These are phyloP conservation scores for Podospora comata DNA, from an alignment of 495 filamentous ascomycete species.

Conservation along the genomic window DNA sequence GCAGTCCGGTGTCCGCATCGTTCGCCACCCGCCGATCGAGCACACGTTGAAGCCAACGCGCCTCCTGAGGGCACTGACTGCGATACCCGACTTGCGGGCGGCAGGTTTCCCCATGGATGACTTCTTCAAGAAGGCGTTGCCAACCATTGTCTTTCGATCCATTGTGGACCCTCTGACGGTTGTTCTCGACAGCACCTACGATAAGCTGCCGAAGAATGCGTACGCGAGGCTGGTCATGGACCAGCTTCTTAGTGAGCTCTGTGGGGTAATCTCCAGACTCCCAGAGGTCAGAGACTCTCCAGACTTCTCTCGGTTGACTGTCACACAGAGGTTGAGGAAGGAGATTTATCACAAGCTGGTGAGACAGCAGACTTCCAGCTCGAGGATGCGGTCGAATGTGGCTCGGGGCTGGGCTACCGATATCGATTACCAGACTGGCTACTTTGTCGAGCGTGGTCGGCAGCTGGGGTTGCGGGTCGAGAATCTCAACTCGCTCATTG, in stretches of 20 bases:
- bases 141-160: slow-evolving; percentile 69
- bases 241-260: slow-evolving; percentile 55
- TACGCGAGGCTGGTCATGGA: slow-evolving; percentile 62
- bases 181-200: slow-evolving; percentile 68
- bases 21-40: slow-evolving; percentile 25
- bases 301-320: slow-evolving; percentile 56
- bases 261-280: slow-evolving; percentile 36
- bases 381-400: slow-evolving; percentile 63
- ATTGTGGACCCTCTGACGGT: slow-evolving; percentile 77
- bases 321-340: slow-evolving; percentile 49
- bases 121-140: slow-evolving; percentile 53
- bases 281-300: slow-evolving; percentile 62
- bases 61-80: slow-evolving; percentile 32
- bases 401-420: slow-evolving; percentile 57
- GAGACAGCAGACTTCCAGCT: slow-evolving; percentile 52
- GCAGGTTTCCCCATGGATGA: slow-evolving; percentile 23
- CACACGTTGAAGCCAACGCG: slow-evolving; percentile 26
- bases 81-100: slow-evolving; percentile 30
- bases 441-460: slow-evolving; percentile 65
- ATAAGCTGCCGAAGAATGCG: slow-evolving; percentile 62
- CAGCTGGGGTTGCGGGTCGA: slow-evolving; percentile 63
- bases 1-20: slow-evolving; percentile 8
- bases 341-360: slow-evolving; percentile 34
- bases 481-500: slow-evolving; percentile 51
- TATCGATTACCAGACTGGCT: slow-evolving; percentile 79